Conservation (phyloP, 257 asterid species). For the Leptodermis oblonga region DNA sequence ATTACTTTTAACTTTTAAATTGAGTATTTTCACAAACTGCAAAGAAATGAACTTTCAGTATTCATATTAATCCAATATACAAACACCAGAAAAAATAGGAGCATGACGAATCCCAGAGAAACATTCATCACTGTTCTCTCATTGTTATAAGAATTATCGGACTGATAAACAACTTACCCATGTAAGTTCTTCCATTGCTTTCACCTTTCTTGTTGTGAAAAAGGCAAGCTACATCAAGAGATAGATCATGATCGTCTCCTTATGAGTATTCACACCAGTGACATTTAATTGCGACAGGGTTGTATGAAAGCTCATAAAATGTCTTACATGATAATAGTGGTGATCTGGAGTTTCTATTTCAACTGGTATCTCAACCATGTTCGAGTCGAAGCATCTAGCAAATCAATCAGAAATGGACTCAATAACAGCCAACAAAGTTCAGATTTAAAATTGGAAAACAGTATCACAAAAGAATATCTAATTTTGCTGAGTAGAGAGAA, state of each 20-base stretch:
- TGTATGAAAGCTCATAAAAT: conserved; percentile 18
- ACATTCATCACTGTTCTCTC: not conserved
- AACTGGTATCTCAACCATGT: conserved; percentile 85
- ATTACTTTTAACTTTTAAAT: not conserved
- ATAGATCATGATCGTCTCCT: conserved; percentile 3
- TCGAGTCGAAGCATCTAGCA: conserved; percentile 75
- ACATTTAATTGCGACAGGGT: conserved; percentile 15
- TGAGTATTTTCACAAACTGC: not conserved
- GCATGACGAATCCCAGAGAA: not conserved
- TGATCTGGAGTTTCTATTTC: conserved; percentile 82
- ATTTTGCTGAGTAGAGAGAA: not conserved
- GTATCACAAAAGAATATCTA: not conserved
- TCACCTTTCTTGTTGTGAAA: conserved; percentile 74
- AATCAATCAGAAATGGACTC: conserved; percentile 1
- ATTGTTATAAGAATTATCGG: not conserved
- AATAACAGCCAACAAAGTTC: not conserved
- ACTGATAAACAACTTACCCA: conserved; percentile 54
- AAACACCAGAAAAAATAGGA: not conserved
- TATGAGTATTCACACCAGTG: conserved; percentile 14
- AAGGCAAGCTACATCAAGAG: conserved; percentile 67
- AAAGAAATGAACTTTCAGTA: not conserved
- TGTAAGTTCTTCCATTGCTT: conserved; percentile 93
- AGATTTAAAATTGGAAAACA: not conserved
- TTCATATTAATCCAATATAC: not conserved
- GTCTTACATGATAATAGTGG: conserved; percentile 81